Conservation (phyloP, 352 stramenopile species). For the Thalassiosira ordinaria region DNA sequence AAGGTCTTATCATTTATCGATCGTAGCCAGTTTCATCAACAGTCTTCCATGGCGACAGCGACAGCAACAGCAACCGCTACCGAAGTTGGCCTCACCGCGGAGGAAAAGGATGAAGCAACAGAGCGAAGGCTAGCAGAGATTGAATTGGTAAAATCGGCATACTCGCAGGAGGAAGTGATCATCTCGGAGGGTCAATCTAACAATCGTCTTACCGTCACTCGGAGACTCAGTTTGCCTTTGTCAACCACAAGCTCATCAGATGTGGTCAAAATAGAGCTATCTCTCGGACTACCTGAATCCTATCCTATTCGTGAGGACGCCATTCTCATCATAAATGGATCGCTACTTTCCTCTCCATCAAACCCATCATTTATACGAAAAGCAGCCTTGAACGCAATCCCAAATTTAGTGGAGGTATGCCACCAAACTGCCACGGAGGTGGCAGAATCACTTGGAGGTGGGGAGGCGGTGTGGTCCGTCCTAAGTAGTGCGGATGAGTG, state of each 20-base stretch:
- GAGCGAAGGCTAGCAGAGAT: conserved; percentile 71
- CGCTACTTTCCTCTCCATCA: conserved; percentile 29
- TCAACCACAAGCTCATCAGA: background rate
- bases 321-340: conserved; percentile 29
- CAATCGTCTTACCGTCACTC: conserved; percentile 21
- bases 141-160: conserved; percentile 70
- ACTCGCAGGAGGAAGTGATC: conserved; percentile 69
- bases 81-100: background rate
- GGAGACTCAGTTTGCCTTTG: conserved; percentile 17
- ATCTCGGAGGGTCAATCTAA: conserved; percentile 1
- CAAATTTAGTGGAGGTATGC: conserved; percentile 47
- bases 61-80: too few species aligned
- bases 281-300: conserved; percentile 43
- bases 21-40: too few species aligned
- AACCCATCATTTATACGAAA: conserved; percentile 46
- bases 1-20: too few species aligned
- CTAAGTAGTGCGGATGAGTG: conserved; percentile 71
- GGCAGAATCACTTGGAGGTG: conserved; percentile 43
- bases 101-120: conserved; percentile 40
- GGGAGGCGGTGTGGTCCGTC: conserved; percentile 71
- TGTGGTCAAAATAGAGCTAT: conserved; percentile 39
- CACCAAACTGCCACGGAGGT: conserved; percentile 19
- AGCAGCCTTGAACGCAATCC: conserved; percentile 53
- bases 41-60: too few species aligned
- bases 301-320: conserved; percentile 55